Evolutionary conservation across 2,329 filamentous ascomycete genomes (phyloP).

Genomic region (Colletotrichum lini): DNA sequence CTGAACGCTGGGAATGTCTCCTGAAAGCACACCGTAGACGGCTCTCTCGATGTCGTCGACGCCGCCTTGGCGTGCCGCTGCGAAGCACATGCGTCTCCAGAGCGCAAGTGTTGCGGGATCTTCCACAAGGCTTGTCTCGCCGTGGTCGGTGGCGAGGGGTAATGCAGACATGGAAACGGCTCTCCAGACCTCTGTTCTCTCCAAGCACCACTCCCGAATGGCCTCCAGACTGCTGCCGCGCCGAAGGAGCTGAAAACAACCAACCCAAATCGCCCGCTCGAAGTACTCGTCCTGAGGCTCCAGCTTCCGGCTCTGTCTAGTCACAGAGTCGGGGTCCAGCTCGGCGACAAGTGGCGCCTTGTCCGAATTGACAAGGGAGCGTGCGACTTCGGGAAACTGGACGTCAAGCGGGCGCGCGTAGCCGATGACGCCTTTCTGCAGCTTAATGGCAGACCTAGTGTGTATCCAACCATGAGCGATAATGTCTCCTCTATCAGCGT

Average conservation of each 20-base stretch:
- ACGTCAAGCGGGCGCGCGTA: slow-evolving; percentile 66
- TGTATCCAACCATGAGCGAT: slow-evolving; percentile 94
- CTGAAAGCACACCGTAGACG: slow-evolving; percentile 91
- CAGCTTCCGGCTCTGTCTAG: slow-evolving; percentile 81
- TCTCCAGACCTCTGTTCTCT: slow-evolving; percentile 90
- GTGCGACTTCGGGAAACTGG: slow-evolving; percentile 68
- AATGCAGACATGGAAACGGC: slow-evolving; percentile 85
- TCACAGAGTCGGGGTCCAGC: slow-evolving; percentile 91
- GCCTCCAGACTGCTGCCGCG: slow-evolving; percentile 82
- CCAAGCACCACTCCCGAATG: slow-evolving; percentile 88
- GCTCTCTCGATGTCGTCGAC: slow-evolving; percentile 86
- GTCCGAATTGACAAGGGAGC: slow-evolving; percentile 70
- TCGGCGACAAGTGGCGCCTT: slow-evolving; percentile 83
- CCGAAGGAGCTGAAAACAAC: slow-evolving; percentile 93
- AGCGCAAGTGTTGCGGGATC: slow-evolving; percentile 68
- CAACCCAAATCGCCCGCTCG: slow-evolving; percentile 91
- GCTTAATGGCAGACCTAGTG: slow-evolving; percentile 90
- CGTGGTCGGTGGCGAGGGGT: slow-evolving; percentile 66
- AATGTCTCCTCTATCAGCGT: slow-evolving; percentile 83
- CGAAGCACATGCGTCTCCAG: slow-evolving; percentile 85
- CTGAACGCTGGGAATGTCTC: slow-evolving; percentile 84
- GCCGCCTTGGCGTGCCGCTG: slow-evolving; percentile 77
- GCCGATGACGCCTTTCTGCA: slow-evolving; percentile 80
- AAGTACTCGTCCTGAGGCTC: slow-evolving; percentile 89
- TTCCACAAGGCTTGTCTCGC: slow-evolving; percentile 56